These are phyloP conservation scores for Tilletia horrida DNA, from an alignment of 1,284 basidiomycete species.

Conservation along the genomic window DNA sequence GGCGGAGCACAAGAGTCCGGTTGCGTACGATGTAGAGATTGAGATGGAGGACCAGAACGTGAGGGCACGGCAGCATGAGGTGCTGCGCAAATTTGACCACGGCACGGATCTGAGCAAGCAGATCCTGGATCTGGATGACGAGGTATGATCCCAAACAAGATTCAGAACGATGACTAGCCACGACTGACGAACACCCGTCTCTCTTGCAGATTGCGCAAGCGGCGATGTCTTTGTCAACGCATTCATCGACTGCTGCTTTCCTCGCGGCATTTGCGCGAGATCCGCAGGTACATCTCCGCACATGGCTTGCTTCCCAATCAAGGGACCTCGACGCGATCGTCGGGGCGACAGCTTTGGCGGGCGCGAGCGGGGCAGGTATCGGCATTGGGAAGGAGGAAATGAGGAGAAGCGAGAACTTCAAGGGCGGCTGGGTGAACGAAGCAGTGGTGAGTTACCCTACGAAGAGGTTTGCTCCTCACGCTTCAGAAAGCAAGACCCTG, in stretches of 20 bases:
- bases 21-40: slow-evolving; percentile 81
- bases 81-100: slow-evolving; percentile 70
- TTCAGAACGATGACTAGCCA: background rate
- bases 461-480: background rate
- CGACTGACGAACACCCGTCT: background rate
- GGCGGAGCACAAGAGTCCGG: slow-evolving; percentile 53
- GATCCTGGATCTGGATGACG: slow-evolving; percentile 77
- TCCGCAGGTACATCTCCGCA: slow-evolving; percentile 77
- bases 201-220: slow-evolving; percentile 47
- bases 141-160: slow-evolving; percentile 61
- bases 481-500: background rate
- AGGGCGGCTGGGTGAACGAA: slow-evolving; percentile 70
- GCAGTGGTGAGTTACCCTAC: slow-evolving; percentile 39
- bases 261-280: slow-evolving; percentile 76
- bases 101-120: slow-evolving; percentile 64
- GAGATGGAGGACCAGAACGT: slow-evolving; percentile 77
- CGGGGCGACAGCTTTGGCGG: slow-evolving; percentile 60
- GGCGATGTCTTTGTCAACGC: slow-evolving; percentile 68
- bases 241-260: slow-evolving; percentile 81
- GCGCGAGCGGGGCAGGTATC: slow-evolving; percentile 60
- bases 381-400: slow-evolving; percentile 79
- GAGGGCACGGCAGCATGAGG: slow-evolving; percentile 71
- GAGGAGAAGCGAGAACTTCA: slow-evolving; percentile 81
- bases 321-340: slow-evolving; percentile 82
- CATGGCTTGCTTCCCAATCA: slow-evolving; percentile 85